Percentiles rank a stretch among this genome's conserved stretches.
Evolutionary conservation across 805 yeast genomes (phyloP).

Genomic region (Naumovozyma castellii): DNA sequence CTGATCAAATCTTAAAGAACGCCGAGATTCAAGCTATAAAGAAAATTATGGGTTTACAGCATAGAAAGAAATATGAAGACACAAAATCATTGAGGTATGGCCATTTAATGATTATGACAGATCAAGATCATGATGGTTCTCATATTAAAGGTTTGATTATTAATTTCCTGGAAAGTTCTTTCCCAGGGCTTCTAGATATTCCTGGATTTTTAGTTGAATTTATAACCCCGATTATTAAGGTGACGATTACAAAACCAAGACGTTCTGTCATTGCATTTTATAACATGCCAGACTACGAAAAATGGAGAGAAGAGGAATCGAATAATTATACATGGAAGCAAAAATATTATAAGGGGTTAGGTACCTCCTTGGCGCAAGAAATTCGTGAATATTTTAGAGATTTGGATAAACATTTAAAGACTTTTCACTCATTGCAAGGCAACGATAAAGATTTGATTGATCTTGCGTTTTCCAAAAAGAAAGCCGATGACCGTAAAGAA

Average conservation of each 20-base stretch:
- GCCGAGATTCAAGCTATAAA: constrained; percentile 92
- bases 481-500: constrained; percentile 94
- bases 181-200: constrained; percentile 83
- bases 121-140: constrained; percentile 98
- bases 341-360: constrained; percentile 96
- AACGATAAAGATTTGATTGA: constrained; percentile 74
- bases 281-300: constrained; percentile 91
- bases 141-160: constrained; percentile 94
- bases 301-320: constrained; percentile 85
- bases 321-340: constrained; percentile 69
- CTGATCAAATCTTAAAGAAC: constrained; percentile 90
- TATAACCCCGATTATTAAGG: constrained; percentile 93
- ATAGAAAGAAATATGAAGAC: constrained; percentile 72
- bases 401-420: constrained; percentile 76
- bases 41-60: constrained; percentile 91
- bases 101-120: constrained; percentile 97
- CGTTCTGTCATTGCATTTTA: constrained; percentile 64
- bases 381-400: constrained; percentile 82
- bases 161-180: constrained; percentile 84
- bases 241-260: constrained; percentile 59
- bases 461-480: constrained; percentile 86
- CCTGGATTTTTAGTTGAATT: constrained; percentile 92
- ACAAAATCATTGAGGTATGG: constrained; percentile 79
- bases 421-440: constrained; percentile 70
- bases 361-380: constrained; percentile 81